A percentile compares a stretch with the other conserved stretches of the same genome.
Evolutionary conservation across 2,329 filamentous ascomycete genomes (phyloP).

Genomic region (Rutstroemia sp.): DNA sequence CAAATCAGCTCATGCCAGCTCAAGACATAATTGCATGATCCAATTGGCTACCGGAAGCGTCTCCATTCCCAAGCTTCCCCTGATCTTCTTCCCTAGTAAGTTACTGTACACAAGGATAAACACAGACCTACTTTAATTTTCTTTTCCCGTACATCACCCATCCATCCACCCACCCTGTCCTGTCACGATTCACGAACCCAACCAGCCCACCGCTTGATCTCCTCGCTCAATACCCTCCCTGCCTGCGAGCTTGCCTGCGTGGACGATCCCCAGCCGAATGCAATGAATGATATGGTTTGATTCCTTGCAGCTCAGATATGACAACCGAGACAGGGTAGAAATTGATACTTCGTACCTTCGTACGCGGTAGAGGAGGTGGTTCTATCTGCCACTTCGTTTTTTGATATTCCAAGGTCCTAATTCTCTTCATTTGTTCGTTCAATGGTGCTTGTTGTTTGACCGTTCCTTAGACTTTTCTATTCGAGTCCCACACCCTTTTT

Average conservation of each 20-base stretch:
- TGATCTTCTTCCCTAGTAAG: slow-evolving; percentile 1
- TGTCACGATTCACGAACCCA: not conserved
- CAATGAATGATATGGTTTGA: not conserved
- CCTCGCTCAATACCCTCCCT: too few relatives aligned
- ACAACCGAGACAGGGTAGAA: not conserved
- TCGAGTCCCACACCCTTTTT: not conserved
- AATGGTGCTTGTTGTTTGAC: not conserved
- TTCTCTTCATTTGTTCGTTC: too few relatives aligned
- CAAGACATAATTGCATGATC: not conserved
- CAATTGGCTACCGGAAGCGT: not conserved
- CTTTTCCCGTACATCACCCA: not conserved
- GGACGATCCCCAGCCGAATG: not conserved
- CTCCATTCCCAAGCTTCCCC: slow-evolving; percentile 2
- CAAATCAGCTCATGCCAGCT: too few relatives aligned
- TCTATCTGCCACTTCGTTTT: not conserved
- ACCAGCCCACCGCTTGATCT: not conserved
- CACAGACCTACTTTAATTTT: not conserved
- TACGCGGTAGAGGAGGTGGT: not conserved
- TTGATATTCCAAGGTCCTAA: not conserved
- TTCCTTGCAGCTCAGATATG: slow-evolving; percentile 3
- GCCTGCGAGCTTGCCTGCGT: not conserved
- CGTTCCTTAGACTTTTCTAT: not conserved
- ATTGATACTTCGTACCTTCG: not conserved
- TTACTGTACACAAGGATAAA: not conserved
- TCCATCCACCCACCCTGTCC: too few relatives aligned